Conservation (phyloP, 2,329 filamentous ascomycete species). For the Endocalyx cinctus region DNA sequence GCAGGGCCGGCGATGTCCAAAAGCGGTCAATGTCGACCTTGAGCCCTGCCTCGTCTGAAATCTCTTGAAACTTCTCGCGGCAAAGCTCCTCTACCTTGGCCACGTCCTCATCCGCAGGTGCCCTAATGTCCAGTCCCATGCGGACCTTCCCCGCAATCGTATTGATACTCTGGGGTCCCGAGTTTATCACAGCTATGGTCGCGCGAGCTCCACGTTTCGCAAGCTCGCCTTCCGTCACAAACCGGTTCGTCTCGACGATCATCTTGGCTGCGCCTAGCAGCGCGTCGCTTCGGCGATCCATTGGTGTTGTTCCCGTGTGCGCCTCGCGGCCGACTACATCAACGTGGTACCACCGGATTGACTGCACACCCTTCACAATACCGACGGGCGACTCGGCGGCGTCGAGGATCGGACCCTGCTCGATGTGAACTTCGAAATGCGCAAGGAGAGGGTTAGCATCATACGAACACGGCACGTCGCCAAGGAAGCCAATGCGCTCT, state of each 20-base stretch:
- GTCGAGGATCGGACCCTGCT: slow-evolving; percentile 16
- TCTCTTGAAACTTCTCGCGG: slow-evolving; percentile 8
- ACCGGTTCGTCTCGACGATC: slow-evolving; percentile 9
- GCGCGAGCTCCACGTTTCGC: slow-evolving; percentile 1
- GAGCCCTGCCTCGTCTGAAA: slow-evolving; percentile 12
- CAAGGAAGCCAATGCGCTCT: slow-evolving; percentile 13
- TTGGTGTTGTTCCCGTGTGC: slow-evolving; percentile 28
- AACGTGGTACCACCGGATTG: slow-evolving; percentile 22
- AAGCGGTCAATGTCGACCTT: slow-evolving; percentile 8
- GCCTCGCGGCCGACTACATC: slow-evolving; percentile 26
- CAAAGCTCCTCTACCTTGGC: slow-evolving; percentile 9
- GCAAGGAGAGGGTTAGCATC: slow-evolving; percentile 12
- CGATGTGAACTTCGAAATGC: slow-evolving; percentile 18
- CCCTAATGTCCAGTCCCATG: slow-evolving; percentile 5
- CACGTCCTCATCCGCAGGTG: slow-evolving; percentile 7
- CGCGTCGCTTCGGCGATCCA: slow-evolving; percentile 20
- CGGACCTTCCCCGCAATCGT: slow-evolving; percentile 6
- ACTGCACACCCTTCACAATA: slow-evolving; percentile 14
- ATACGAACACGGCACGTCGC: slow-evolving; percentile 8
- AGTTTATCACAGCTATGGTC: slow-evolving; percentile 15
- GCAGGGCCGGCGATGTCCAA: slow-evolving; percentile 13
- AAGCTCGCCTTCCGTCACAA: slow-evolving; percentile 9
- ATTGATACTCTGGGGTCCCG: slow-evolving; percentile 9
- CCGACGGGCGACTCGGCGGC: slow-evolving; percentile 8
- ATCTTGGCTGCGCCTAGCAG: slow-evolving; percentile 17